Evolutionary conservation across 192 early-diverging fungal genomes (phyloP).

Genomic region (Phlyctochytrium arcticum): DNA sequence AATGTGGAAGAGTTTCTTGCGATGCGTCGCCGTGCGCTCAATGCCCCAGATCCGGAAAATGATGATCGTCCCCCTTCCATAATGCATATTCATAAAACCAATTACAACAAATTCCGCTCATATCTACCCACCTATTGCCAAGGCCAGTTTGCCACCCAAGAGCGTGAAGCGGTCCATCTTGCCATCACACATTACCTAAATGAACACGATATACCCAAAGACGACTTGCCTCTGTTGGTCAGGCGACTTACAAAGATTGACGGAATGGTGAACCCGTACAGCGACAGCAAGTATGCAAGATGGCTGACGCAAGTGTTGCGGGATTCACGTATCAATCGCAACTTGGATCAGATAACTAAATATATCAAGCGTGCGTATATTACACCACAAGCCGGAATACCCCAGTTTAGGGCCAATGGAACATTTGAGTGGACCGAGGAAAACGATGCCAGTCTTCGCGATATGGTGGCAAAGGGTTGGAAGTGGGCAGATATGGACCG

Average conservation of each 20-base stretch:
- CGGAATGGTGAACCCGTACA: constrained; percentile 4
- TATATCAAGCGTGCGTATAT: constrained; percentile 12
- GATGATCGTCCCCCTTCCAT: constrained; percentile 8
- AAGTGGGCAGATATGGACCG: constrained; percentile 15
- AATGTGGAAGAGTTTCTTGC: too few species aligned
- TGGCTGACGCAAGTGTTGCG: background rate
- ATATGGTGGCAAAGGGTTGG: background rate
- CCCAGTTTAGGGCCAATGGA: too few species aligned
- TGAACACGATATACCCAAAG: background rate
- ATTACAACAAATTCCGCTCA: background rate
- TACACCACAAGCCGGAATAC: too few species aligned
- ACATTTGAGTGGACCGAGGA: constrained; percentile 2
- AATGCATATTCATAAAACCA: background rate
- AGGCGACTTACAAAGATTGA: background rate
- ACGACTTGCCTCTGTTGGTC: constrained; percentile 1
- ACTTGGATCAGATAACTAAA: background rate
- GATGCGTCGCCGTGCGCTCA: too few species aligned
- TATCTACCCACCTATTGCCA: constrained; percentile 5
- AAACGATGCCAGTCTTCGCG: constrained; percentile 1
- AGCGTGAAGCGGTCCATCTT: constrained; percentile 2
- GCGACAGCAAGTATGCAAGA: background rate
- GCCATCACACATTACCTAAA: constrained; percentile 6
- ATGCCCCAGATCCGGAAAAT: background rate
- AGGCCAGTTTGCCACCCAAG: background rate
- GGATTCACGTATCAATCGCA: constrained; percentile 6